Evolutionary conservation across 371 early-diverging fungal species (phyloP), one percentile per base, ranked within the genome.

Genomic region (Mucor saturninus): DNA sequence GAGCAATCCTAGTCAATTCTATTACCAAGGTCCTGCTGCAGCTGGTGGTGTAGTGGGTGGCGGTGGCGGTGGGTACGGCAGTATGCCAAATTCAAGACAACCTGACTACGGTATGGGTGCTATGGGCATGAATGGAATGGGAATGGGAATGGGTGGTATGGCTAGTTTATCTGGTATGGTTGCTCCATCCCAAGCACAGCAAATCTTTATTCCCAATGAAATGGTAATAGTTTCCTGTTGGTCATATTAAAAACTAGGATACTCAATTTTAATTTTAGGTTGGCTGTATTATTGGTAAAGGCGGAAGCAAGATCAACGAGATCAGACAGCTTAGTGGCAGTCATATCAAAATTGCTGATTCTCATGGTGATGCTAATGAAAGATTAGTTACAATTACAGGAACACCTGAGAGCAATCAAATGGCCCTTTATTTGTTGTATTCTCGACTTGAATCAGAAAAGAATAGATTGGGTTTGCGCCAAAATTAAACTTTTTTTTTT

Each of bases 201-300:
- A 93, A 68, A 90, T 95, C 48, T 88, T 82, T 70, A 91, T 93
- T 53, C 92, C 95, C 5, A 89, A 89, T 69, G 91, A 92, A 56
- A 88, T 92, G 89, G 93, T 80, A 68, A 40, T 56, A 10, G 3
- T 40, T 1, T 43, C 42, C 50, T 38, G 30, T 26, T n/a, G 26
- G 5, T 9, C 15, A n/a, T 21, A 5, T 21, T 26, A 11, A 15
- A 49, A 46, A 49, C 30, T 13, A n/a, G 43, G 4, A 45, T 58
- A 15, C 40, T 62, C 45, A 54, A 11, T 52, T 13, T 8, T 13
- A 1, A 13, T 15, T 43, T 1, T 65, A 80, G 81, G 81, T 93
- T 29, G 94, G 95, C 8, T 87, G 89, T 55, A 87, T 95, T 53
- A 95, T 95, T 74, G 95, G 95, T 65, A 93, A 92, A 69, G 89